Percentiles rank a stretch among this genome's conserved stretches.
These are phyloP conservation scores for Yamadazyma friedrichii DNA, from an alignment of 1,139 yeast species.

Conservation along the genomic window DNA sequence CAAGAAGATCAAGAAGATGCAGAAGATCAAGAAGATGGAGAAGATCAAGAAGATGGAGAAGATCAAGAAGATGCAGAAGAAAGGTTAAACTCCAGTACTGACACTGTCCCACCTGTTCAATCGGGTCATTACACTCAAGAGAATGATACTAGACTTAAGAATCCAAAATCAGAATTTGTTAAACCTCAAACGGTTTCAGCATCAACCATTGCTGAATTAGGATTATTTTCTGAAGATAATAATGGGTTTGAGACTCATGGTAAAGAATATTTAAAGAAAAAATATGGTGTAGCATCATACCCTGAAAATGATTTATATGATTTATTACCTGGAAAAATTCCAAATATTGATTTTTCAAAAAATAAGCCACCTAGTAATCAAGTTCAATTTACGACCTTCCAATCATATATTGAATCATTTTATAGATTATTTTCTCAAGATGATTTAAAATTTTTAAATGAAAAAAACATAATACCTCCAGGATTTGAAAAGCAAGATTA, in stretches of 20 bases:
- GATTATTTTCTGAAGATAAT: slow-evolving; percentile 62
- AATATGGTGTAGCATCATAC: slow-evolving; percentile 86
- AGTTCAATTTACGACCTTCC: slow-evolving; percentile 87
- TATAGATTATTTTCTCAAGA: slow-evolving; percentile 77
- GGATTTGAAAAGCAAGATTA: slow-evolving; percentile 48
- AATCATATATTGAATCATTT: slow-evolving; percentile 80
- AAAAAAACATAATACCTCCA: slow-evolving; percentile 56
- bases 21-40: slow-evolving; percentile 15
- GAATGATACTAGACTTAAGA: slow-evolving; percentile 61
- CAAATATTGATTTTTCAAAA: slow-evolving; percentile 81
- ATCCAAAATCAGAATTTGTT: slow-evolving; percentile 79
- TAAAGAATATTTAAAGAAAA: slow-evolving; percentile 69
- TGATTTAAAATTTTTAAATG: slow-evolving; percentile 72
- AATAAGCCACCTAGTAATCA: slow-evolving; percentile 83
- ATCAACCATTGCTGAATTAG: slow-evolving; percentile 61
- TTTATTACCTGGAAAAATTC: slow-evolving; percentile 82
- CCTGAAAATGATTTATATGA: slow-evolving; percentile 77
- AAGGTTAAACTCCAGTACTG: slow-evolving; percentile 25
- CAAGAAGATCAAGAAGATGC: slow-evolving; percentile 21
- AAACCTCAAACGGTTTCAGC: slow-evolving; percentile 69
- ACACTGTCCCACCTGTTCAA: slow-evolving; percentile 44
- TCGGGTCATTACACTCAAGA: slow-evolving; percentile 47
- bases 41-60: slow-evolving; percentile 1
- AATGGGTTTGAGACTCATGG: slow-evolving; percentile 58
- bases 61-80: slow-evolving; percentile 6